Percentiles rank a stretch among this genome's conserved stretches.
phyloP scores from a whole-genome alignment of 75 land plant species.

The Picea glauca region DNA sequence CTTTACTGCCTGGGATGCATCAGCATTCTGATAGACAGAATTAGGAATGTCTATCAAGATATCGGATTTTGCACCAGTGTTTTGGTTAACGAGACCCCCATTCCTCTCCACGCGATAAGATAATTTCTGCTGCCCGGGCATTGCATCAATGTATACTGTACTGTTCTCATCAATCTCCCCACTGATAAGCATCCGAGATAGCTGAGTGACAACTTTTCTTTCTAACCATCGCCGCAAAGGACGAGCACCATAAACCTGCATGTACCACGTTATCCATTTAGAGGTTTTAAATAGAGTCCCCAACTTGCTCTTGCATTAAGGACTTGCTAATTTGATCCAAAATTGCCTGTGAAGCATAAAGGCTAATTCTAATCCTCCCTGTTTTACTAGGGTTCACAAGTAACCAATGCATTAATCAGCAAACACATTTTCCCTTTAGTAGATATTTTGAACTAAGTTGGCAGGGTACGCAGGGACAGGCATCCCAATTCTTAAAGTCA shows the following conservation, averaged over 20 bases:
- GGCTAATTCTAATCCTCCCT: background rate
- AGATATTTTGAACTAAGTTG: too few relatives aligned
- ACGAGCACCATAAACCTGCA: constrained; percentile 93
- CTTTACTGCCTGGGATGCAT: constrained; percentile 59
- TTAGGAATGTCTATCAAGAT: constrained; percentile 68
- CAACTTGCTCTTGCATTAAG: too few relatives aligned
- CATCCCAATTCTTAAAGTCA: too few relatives aligned
- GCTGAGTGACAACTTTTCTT: constrained; percentile 87
- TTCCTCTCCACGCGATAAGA: constrained; percentile 48
- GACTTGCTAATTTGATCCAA: background rate
- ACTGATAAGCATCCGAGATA: constrained; percentile 80
- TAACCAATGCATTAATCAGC: background rate
- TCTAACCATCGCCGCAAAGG: constrained; percentile 95
- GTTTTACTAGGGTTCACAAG: background rate
- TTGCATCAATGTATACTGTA: constrained; percentile 83
- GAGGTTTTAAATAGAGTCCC: too few relatives aligned
- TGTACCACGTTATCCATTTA: too few relatives aligned
- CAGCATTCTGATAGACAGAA: constrained; percentile 26
- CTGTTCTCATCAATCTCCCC: constrained; percentile 94
- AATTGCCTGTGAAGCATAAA: background rate
- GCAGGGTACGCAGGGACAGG: too few relatives aligned
- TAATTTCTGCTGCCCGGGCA: constrained; percentile 34
- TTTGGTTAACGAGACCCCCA: constrained; percentile 79
- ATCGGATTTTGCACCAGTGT: constrained; percentile 70
- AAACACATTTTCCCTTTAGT: background rate